These are phyloP conservation scores for Linum usitatissimum DNA, from an alignment of 345 rosid species.

Conservation along the genomic window DNA sequence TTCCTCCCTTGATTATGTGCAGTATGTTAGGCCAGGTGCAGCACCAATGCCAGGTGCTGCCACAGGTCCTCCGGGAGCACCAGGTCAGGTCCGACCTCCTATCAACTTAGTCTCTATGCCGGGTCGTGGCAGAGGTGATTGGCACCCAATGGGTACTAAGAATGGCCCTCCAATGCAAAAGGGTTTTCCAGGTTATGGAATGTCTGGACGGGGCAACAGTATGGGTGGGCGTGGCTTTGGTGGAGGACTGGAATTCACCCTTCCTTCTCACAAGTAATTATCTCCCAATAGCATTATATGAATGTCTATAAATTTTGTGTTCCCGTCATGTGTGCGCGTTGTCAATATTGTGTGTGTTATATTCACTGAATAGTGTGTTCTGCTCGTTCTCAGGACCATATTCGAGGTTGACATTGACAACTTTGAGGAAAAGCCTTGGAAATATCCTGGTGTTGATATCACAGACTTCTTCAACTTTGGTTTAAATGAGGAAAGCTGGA, in stretches of 20 bases:
- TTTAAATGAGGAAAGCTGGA: conserved; percentile 95
- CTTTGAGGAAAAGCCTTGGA: conserved; percentile 99
- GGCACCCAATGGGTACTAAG: conserved; percentile 75
- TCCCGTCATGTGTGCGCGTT: not conserved
- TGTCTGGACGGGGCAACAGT: conserved; percentile 47
- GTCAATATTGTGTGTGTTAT: not conserved
- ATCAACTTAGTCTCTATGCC: conserved; percentile 41
- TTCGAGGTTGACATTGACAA: conserved; percentile 87
- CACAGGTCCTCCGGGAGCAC: conserved; percentile 38
- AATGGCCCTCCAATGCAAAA: conserved; percentile 61
- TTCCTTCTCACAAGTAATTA: conserved; percentile 95
- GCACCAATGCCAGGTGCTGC: conserved; percentile 62
- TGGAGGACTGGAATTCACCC: conserved; percentile 79
- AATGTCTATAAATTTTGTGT: not conserved
- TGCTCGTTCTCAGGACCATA: conserved; percentile 60
- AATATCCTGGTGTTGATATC: conserved; percentile 60
- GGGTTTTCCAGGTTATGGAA: conserved; percentile 50
- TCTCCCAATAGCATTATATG: not conserved
- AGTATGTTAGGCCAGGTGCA: conserved; percentile 99
- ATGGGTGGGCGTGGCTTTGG: conserved; percentile 68
- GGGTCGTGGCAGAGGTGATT: conserved; percentile 96
- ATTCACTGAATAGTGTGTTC: conserved; percentile 3
- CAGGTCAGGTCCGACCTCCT: conserved; percentile 77
- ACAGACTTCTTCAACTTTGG: conserved; percentile 94
- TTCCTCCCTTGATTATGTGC: conserved; percentile 30